These are phyloP conservation scores for Talaromyces sp. DNA, from an alignment of 2,329 filamentous ascomycete genomes.

Conservation along the genomic window DNA sequence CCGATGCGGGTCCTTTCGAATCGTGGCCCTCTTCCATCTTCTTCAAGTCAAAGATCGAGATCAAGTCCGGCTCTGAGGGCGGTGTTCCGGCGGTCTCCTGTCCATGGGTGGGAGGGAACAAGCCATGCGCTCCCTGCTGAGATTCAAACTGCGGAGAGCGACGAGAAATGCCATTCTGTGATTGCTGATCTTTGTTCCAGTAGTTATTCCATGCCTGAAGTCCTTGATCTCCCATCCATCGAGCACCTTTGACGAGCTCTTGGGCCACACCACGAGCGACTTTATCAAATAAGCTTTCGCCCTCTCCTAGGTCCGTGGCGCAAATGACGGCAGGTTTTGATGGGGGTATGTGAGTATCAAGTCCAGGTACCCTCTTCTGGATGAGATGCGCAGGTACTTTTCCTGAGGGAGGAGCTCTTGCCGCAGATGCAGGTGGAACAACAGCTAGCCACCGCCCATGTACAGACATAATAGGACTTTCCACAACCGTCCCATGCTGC, in stretches of 20 bases:
- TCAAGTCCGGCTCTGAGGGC: constrained; percentile 41
- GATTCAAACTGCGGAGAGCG: constrained; percentile 33
- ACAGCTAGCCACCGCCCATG: constrained; percentile 48
- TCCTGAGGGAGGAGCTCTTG: constrained; percentile 39
- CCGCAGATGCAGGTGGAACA: constrained; percentile 41
- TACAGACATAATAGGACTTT: constrained; percentile 42
- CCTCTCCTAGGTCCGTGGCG: constrained; percentile 46
- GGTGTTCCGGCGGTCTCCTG: constrained; percentile 37
- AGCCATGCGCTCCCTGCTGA: constrained; percentile 30
- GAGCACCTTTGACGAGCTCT: constrained; percentile 47
- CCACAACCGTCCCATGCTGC: constrained; percentile 28
- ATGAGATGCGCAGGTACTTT: constrained; percentile 37
- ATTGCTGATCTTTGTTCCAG: constrained; percentile 45
- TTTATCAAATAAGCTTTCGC: constrained; percentile 47
- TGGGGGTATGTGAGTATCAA: constrained; percentile 43
- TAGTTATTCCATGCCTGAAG: constrained; percentile 51
- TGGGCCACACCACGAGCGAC: constrained; percentile 50
- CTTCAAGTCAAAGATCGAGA: constrained; percentile 47
- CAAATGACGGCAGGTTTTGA: constrained; percentile 43
- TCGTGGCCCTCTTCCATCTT: constrained; percentile 41
- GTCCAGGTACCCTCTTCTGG: constrained; percentile 37
- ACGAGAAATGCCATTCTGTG: constrained; percentile 27
- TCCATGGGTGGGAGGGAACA: constrained; percentile 48
- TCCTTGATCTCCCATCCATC: constrained; percentile 50
- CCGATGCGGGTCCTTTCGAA: constrained; percentile 31